Conservation (phyloP, 2,329 filamentous ascomycete genomes). For the Aureobasidium uvarum region DNA sequence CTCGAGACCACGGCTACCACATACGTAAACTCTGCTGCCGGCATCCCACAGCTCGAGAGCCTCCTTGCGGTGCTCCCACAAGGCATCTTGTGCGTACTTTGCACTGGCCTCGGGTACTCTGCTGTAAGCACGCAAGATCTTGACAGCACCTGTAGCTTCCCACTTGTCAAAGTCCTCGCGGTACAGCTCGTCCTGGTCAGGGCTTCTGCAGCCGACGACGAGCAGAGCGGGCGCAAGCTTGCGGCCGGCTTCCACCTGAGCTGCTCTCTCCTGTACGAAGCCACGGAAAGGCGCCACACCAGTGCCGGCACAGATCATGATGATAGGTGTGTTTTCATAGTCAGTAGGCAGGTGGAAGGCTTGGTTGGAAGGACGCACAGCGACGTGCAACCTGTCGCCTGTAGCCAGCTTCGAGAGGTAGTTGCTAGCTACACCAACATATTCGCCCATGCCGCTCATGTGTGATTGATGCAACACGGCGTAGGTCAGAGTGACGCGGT, state of each 20-base stretch:
- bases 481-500: conserved; percentile 59
- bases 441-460: conserved; percentile 35
- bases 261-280: conserved; percentile 85
- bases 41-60: conserved; percentile 48
- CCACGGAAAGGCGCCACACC: conserved; percentile 98
- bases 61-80: conserved; percentile 50
- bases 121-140: conserved; percentile 61
- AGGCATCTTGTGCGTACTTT: conserved; percentile 54
- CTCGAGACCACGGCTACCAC: conserved; percentile 55
- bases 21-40: conserved; percentile 62
- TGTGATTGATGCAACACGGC: conserved; percentile 47
- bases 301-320: conserved; percentile 98
- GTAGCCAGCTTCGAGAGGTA: conserved; percentile 44
- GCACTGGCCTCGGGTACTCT: conserved; percentile 42
- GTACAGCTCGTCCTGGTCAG: conserved; percentile 60
- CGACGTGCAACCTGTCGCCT: conserved; percentile 46
- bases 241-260: conserved; percentile 50
- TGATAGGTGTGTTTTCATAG: conserved; percentile 49
- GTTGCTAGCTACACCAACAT: conserved; percentile 46
- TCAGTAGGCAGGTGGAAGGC: conserved; percentile 48
- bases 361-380: conserved; percentile 43
- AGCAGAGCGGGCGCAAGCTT: conserved; percentile 55
- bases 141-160: conserved; percentile 60
- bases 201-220: conserved; percentile 62
- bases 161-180: conserved; percentile 58